Evolutionary conservation across 2,329 filamentous ascomycete species (phyloP).

Genomic region (Gaeumannomyces tritici): DNA sequence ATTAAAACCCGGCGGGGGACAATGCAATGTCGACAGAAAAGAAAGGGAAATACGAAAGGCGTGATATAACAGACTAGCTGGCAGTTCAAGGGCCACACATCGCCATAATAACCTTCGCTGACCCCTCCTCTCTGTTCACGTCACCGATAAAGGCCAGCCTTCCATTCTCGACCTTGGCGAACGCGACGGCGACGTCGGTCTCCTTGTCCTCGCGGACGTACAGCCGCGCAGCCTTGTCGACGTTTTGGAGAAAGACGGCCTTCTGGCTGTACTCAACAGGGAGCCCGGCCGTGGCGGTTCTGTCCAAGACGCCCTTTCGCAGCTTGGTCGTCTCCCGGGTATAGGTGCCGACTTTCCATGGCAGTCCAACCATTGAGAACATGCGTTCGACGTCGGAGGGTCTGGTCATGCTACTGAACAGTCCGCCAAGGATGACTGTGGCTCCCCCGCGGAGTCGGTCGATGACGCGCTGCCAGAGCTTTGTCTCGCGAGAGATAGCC

Average conservation of each 20-base stretch:
- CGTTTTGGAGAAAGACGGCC: slow-evolving; percentile 12
- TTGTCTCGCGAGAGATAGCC: slow-evolving; percentile 7
- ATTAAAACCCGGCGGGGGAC: too few species aligned
- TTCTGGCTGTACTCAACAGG: slow-evolving; percentile 15
- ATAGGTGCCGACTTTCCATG: slow-evolving; percentile 13
- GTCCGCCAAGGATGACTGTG: slow-evolving; percentile 11
- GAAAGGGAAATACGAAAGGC: too few species aligned
- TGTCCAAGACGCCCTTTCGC: slow-evolving; percentile 5
- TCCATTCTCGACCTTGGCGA: slow-evolving; percentile 15
- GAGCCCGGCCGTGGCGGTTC: slow-evolving; percentile 9
- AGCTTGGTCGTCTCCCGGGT: slow-evolving; percentile 10
- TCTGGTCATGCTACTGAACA: slow-evolving; percentile 11
- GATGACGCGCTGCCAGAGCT: slow-evolving; percentile 10
- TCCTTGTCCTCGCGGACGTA: slow-evolving; percentile 8
- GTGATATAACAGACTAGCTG: too few species aligned
- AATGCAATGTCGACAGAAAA: too few species aligned
- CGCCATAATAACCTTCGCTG: slow-evolving; percentile 13
- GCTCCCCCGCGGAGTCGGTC: slow-evolving; percentile 9
- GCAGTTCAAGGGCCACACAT: slow-evolving; percentile 16
- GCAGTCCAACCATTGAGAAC: slow-evolving; percentile 15
- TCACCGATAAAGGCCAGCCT: slow-evolving; percentile 19
- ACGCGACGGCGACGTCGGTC: slow-evolving; percentile 12
- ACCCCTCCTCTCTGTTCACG: slow-evolving; percentile 14
- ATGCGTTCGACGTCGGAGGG: slow-evolving; percentile 12
- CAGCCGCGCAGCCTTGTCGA: slow-evolving; percentile 12